These are phyloP conservation scores for Colletotrichum eleusines DNA, from an alignment of 2,329 filamentous ascomycete genomes.

Conservation along the genomic window DNA sequence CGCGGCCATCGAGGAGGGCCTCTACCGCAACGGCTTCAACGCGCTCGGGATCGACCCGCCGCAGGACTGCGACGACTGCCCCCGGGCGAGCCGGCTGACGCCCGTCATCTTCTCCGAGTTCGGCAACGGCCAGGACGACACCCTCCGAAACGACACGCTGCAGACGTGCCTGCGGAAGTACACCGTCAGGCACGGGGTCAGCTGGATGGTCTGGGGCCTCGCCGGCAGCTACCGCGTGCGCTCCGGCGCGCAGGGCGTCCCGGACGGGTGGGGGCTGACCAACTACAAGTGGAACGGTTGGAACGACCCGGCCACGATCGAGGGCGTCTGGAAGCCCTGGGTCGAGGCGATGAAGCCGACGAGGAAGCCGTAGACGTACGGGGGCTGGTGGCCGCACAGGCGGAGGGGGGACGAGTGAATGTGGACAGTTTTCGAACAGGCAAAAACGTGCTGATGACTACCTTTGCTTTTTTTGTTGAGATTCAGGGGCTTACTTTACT, in stretches of 20 bases:
- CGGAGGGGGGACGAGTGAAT: not conserved
- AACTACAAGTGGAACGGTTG: conserved; percentile 61
- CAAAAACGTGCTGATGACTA: not conserved
- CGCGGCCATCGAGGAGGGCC: conserved; percentile 59
- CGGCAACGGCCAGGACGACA: conserved; percentile 59
- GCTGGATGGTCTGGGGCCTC: conserved; percentile 65
- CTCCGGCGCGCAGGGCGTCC: conserved; percentile 57
- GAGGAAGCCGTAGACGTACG: conserved; percentile 50
- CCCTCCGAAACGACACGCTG: conserved; percentile 48
- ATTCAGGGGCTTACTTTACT: not conserved
- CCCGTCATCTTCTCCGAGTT: conserved; percentile 63
- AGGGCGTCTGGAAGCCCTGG: conserved; percentile 65
- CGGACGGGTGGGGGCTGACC: conserved; percentile 62
- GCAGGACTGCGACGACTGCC: conserved; percentile 48
- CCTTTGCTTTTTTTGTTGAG: too few relatives aligned
- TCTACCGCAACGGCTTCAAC: conserved; percentile 65
- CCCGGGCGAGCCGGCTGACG: conserved; percentile 53
- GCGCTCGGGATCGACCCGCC: conserved; percentile 48
- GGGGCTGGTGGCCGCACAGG: too few relatives aligned
- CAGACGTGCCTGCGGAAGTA: conserved; percentile 60
- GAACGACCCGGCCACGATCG: conserved; percentile 58
- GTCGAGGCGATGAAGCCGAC: conserved; percentile 56
- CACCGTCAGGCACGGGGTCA: conserved; percentile 58
- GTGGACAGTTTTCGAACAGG: not conserved
- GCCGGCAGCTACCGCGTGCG: conserved; percentile 63